Percentiles rank a stretch among this genome's conserved stretches.
Evolutionary conservation across 352 stramenopile species (phyloP).

Genomic region (Globisporangium alternatum): DNA sequence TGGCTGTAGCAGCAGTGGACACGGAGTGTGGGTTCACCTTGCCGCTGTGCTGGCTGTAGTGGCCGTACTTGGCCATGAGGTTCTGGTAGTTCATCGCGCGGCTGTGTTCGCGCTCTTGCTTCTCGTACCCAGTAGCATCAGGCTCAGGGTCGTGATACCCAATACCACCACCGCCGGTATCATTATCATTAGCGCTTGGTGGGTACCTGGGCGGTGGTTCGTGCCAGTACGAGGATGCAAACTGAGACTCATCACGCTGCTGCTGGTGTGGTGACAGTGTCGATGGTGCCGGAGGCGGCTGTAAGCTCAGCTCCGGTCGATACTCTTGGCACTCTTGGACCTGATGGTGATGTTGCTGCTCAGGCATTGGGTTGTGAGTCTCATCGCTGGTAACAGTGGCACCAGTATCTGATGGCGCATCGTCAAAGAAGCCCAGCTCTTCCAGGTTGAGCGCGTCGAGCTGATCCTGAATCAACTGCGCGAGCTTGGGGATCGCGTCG

Average conservation of each 20-base stretch:
- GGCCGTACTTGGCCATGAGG: slow-evolving; percentile 73
- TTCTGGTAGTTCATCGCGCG: slow-evolving; percentile 70
- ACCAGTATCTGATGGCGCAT: neutral
- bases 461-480: slow-evolving; percentile 57
- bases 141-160: neutral
- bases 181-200: neutral
- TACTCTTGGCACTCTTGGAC: neutral
- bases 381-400: neutral
- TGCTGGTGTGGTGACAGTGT: neutral
- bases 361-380: too few relatives aligned
- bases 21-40: slow-evolving; percentile 38
- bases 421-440: slow-evolving; percentile 7
- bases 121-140: slow-evolving; percentile 3
- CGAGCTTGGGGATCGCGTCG: slow-evolving; percentile 53
- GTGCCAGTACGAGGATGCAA: neutral
- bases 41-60: slow-evolving; percentile 65
- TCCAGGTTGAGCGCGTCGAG: slow-evolving; percentile 31
- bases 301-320: neutral
- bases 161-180: too few relatives aligned
- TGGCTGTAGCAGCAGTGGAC: neutral
- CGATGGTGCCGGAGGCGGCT: slow-evolving; percentile 4
- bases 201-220: neutral
- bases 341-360: neutral
- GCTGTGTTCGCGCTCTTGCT: slow-evolving; percentile 40
- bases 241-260: neutral